These are phyloP conservation scores for Discostella stelligeroides DNA, from an alignment of 108 stramenopile genomes.

Conservation along the genomic window DNA sequence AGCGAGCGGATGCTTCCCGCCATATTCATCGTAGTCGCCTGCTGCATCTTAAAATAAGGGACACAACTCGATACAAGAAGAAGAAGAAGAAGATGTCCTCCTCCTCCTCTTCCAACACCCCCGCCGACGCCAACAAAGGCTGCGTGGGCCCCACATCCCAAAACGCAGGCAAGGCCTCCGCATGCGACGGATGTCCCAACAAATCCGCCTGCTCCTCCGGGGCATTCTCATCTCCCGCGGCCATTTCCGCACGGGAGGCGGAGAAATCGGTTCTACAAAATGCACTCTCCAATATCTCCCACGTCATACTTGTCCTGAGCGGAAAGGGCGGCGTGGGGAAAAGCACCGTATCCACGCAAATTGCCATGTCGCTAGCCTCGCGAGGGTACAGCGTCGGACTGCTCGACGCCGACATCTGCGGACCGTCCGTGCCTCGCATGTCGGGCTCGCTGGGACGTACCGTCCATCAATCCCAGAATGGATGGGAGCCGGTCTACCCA, in stretches of 20 bases:
- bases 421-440: slow-evolving; percentile 97
- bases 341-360: slow-evolving; percentile 93
- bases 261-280: slow-evolving; percentile 61
- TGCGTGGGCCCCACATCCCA: slow-evolving; percentile 94
- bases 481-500: slow-evolving; percentile 98
- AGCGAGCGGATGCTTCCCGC: no score
- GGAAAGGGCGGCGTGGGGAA: slow-evolving; percentile 99
- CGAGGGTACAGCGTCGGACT: slow-evolving; percentile 94
- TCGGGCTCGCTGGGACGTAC: slow-evolving; percentile 56
- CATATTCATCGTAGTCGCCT: no score
- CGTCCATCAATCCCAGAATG: slow-evolving; percentile 89
- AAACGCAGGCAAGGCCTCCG: slow-evolving; percentile 90
- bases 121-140: slow-evolving; percentile 84
- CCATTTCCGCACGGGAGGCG: slow-evolving; percentile 56
- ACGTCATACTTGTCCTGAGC: slow-evolving; percentile 92
- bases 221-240: slow-evolving; percentile 73
- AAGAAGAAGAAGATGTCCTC: background rate
- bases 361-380: slow-evolving; percentile 88
- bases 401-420: slow-evolving; percentile 98
- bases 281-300: slow-evolving; percentile 84
- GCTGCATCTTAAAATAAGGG: no score
- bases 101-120: slow-evolving; percentile 8
- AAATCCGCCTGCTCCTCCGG: slow-evolving; percentile 92
- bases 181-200: slow-evolving; percentile 98
- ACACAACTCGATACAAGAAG: background rate